A percentile compares a stretch with the other conserved stretches of the same genome.
Evolutionary conservation across 495 filamentous ascomycete genomes (phyloP).

Genomic region (Penicillium turbatum): DNA sequence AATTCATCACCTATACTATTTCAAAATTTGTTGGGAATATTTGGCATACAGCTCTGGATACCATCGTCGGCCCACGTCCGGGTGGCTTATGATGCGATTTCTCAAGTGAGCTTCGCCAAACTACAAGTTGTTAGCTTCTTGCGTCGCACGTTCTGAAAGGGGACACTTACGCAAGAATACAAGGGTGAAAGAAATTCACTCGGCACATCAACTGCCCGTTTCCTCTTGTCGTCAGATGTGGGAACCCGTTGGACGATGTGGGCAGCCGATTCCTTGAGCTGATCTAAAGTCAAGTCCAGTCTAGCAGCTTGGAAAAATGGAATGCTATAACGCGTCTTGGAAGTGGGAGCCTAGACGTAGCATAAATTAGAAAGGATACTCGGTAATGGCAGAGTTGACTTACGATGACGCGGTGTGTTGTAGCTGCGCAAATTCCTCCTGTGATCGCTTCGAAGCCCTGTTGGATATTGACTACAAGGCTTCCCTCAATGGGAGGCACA

Average conservation of each 20-base stretch:
- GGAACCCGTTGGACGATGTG: constrained; percentile 39
- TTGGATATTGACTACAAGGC: constrained; percentile 59
- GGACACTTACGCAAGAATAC: constrained; percentile 36
- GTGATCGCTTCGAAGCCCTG: constrained; percentile 91
- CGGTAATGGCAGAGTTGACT: neutral
- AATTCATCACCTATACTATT: constrained; percentile 3
- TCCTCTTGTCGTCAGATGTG: constrained; percentile 33
- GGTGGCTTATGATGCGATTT: constrained; percentile 87
- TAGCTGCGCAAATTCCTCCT: constrained; percentile 76
- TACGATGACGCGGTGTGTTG: constrained; percentile 73
- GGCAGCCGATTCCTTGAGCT: constrained; percentile 33
- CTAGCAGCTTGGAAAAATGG: constrained; percentile 90
- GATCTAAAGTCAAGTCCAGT: constrained; percentile 70
- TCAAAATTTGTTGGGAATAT: constrained; percentile 30
- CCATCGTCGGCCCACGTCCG: constrained; percentile 84
- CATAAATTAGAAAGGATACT: neutral
- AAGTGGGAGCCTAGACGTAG: constrained; percentile 30
- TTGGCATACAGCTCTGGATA: constrained; percentile 66
- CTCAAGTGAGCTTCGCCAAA: constrained; percentile 51
- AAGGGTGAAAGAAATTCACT: constrained; percentile 42
- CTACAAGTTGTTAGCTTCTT: constrained; percentile 16
- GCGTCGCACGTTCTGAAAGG: neutral
- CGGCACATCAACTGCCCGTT: constrained; percentile 38
- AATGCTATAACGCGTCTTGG: constrained; percentile 64
- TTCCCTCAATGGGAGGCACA: constrained; percentile 44